Evolutionary conservation across 805 yeast species (phyloP).

Genomic region (Ogataea henricii): DNA sequence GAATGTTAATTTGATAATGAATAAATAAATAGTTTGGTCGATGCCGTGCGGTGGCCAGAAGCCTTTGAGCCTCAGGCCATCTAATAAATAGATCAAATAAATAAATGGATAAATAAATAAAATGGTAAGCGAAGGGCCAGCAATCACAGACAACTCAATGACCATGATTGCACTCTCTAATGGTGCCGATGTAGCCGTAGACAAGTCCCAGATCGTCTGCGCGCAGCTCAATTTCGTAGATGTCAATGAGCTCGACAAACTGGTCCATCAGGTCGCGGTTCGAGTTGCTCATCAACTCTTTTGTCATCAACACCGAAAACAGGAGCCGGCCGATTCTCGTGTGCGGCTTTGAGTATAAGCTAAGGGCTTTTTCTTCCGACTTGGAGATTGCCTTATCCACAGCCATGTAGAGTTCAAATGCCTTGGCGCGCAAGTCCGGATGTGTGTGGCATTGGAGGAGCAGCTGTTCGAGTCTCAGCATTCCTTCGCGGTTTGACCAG

Average conservation of each 20-base stretch:
- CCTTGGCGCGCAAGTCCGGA: constrained; percentile 17
- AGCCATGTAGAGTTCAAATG: constrained; percentile 17
- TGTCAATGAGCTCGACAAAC: constrained; percentile 14
- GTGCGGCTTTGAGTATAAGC: constrained; percentile 9
- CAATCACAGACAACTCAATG: not conserved
- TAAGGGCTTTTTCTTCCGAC: constrained; percentile 16
- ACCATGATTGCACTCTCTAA: constrained; percentile 5
- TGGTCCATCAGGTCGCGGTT: constrained; percentile 17
- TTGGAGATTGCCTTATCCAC: constrained; percentile 16
- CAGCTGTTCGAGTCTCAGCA: constrained; percentile 19
- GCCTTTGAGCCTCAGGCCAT: not conserved
- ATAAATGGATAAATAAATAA: constrained; percentile 5
- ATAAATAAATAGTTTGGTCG: not conserved
- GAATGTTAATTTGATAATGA: not conserved
- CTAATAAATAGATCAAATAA: constrained; percentile 6
- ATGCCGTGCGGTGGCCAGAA: not conserved
- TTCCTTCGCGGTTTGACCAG: constrained; percentile 15
- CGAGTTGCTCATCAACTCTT: constrained; percentile 15
- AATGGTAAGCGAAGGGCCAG: not conserved
- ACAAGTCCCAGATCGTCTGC: constrained; percentile 17
- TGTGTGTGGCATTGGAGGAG: constrained; percentile 18
- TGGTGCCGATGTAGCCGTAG: constrained; percentile 16
- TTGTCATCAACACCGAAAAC: constrained; percentile 12
- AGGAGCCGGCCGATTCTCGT: constrained; percentile 12
- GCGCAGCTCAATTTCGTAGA: constrained; percentile 14